Base-by-base conservation (phyloP, 257 asterid species). In the Przewalskia tangutica region DNA sequence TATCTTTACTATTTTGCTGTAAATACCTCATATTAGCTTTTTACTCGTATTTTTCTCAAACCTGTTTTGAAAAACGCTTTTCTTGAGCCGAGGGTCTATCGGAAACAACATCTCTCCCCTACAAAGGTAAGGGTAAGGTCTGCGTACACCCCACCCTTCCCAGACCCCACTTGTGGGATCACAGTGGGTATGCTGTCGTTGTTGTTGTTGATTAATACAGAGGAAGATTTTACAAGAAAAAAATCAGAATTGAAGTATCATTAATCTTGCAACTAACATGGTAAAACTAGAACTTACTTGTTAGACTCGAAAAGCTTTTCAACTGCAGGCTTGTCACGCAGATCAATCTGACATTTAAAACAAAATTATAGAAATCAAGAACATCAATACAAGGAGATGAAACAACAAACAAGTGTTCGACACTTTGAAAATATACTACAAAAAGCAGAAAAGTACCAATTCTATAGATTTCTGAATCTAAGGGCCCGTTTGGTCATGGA, bases 281-380 rank as follows among this genome's bases (percentile, higher is more conserved):
- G 27, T 10, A 9, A 17, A 62, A 73, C 98, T 10, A 9, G 18
- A 62, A 73, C 98, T 94, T 87, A 94, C 99, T 93, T 93, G 82
- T 89, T 88, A 48, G 98, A 92, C 82, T 89, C 91, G 85, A 94
- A 94, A 86, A 96, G 89, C 82, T 89, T 86, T 81, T 92, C 98
- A 84, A 96, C 95, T 2, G 93, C 98, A 10, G 93, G 89, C 88
- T 90, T 92, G 86, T 94, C 98, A 71, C 97, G 94, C 54, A 96
- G 88, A 91, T 96, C 99, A 32, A 92, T 84, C 98, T 96, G 92
- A 91, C 88, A 81, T 63, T 65, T 77, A 80, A 73, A 27, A 46
- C 79, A 84, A 59, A 11, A 65, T 32, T 75, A 84, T 10, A 77
- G 50, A 67, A 82, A 81, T 80, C 59, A 84, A 13, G 48, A n/a